Conservation (phyloP, 345 rosid genomes). For the Dovyalis caffra region DNA sequence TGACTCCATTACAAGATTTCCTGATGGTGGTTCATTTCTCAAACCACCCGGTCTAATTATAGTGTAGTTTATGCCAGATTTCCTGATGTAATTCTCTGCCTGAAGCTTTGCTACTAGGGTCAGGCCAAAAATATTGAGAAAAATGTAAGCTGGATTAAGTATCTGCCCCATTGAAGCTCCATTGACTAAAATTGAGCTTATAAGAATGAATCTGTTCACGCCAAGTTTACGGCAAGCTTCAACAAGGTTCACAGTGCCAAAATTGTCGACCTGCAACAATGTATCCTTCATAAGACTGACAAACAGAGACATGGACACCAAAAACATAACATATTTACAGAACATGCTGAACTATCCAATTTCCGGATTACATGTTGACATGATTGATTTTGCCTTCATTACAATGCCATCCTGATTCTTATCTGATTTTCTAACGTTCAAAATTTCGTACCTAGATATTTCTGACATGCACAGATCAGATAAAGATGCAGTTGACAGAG, state of each 20-base stretch:
- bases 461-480: not conserved
- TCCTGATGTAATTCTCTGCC: constrained; percentile 75
- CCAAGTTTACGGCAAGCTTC: constrained; percentile 76
- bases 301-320: not conserved
- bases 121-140: constrained; percentile 79
- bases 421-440: too few species aligned
- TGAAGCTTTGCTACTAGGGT: constrained; percentile 91
- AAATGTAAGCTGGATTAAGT: constrained; percentile 82
- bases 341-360: not conserved
- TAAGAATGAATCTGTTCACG: constrained; percentile 63
- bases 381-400: not conserved
- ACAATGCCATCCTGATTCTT: too few species aligned
- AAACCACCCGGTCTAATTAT: constrained; percentile 86
- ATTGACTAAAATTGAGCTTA: constrained; percentile 86
- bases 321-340: not conserved
- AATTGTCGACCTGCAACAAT: constrained; percentile 64
- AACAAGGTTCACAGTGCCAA: constrained; percentile 78
- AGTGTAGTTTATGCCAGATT: constrained; percentile 76
- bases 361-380: not conserved
- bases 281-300: not conserved
- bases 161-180: constrained; percentile 98
- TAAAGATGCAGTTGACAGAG: not conserved
- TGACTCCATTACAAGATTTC: constrained; percentile 80
- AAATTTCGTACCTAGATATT: not conserved
- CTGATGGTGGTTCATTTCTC: constrained; percentile 73